Conservation (phyloP, 345 rosid genomes). For the Salix caprea region DNA sequence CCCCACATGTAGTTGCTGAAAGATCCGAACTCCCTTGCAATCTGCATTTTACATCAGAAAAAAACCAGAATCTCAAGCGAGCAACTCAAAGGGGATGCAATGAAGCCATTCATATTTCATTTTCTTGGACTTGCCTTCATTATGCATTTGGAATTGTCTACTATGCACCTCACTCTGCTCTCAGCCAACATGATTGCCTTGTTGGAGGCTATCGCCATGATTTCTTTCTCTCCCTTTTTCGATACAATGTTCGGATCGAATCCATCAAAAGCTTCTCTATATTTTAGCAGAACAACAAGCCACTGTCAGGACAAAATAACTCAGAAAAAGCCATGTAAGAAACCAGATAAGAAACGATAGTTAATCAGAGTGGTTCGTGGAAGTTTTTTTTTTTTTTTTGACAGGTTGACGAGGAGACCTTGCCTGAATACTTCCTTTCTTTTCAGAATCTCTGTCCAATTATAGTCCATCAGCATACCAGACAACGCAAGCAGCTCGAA, state of each 20-base stretch:
- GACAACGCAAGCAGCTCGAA: slow-evolving; percentile 86
- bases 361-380: not conserved
- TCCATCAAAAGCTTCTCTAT: slow-evolving; percentile 72
- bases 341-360: not conserved
- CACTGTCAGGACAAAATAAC: not conserved
- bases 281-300: not conserved
- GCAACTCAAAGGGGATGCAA: not conserved
- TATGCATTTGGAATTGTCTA: slow-evolving; percentile 87
- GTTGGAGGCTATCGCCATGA: slow-evolving; percentile 60
- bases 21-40: slow-evolving; percentile 71
- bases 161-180: slow-evolving; percentile 76
- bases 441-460: slow-evolving; percentile 92
- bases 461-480: slow-evolving; percentile 95
- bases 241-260: slow-evolving; percentile 76
- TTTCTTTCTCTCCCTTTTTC: slow-evolving; percentile 78
- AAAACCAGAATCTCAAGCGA: not conserved
- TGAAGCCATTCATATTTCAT: not conserved
- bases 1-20: slow-evolving; percentile 90
- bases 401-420: not conserved
- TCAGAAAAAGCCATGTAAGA: not conserved
- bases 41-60: slow-evolving; percentile 32
- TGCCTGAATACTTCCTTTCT: slow-evolving; percentile 70
- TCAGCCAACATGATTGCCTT: slow-evolving; percentile 75
- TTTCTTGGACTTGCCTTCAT: slow-evolving; percentile 50
- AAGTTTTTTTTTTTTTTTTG: not conserved